phyloP scores from a whole-genome alignment of 1,284 basidiomycete genomes.

The Vanrija sp. region DNA sequence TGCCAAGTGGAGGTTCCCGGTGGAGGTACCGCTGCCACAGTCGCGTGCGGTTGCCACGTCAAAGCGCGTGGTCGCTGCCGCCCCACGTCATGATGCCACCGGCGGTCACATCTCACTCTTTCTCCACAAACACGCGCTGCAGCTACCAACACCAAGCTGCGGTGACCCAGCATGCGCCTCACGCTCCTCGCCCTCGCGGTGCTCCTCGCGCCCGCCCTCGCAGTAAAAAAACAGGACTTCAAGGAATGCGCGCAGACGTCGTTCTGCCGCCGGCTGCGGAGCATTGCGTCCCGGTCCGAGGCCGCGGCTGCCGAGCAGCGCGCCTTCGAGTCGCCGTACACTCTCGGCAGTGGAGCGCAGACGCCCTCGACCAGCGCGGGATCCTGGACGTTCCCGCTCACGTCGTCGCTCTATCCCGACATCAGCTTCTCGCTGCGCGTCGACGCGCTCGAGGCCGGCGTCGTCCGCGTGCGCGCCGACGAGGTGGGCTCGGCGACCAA shows the following conservation, averaged over 20 bases:
- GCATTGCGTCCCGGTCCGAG: conserved; percentile 65
- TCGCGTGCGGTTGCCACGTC: too few species aligned
- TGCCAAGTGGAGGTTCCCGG: too few species aligned
- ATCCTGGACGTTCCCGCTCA: conserved; percentile 60
- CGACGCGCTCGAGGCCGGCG: conserved; percentile 62
- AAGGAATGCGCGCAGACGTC: conserved; percentile 85
- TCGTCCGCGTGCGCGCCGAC: conserved; percentile 79
- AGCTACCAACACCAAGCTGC: background rate
- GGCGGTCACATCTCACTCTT: too few species aligned
- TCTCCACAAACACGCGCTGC: too few species aligned
- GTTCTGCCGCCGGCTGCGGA: conserved; percentile 83
- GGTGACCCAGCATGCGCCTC: conserved; percentile 10
- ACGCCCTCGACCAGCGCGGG: conserved; percentile 49
- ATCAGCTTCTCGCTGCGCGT: conserved; percentile 75
- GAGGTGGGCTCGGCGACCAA: conserved; percentile 63
- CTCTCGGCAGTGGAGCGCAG: conserved; percentile 59
- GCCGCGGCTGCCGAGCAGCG: conserved; percentile 37
- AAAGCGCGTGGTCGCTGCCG: too few species aligned
- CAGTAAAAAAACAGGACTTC: conserved; percentile 67
- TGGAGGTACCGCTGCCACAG: too few species aligned
- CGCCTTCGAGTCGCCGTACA: conserved; percentile 79
- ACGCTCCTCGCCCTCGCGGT: conserved; percentile 5
- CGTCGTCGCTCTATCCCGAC: conserved; percentile 74
- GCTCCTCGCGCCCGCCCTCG: conserved; percentile 19
- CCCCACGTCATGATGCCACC: too few species aligned